A percentile compares a stretch with the other conserved stretches of the same genome.
phyloP scores from a whole-genome alignment of 2,329 filamentous ascomycete genomes.

The Zarea fungicola region DNA sequence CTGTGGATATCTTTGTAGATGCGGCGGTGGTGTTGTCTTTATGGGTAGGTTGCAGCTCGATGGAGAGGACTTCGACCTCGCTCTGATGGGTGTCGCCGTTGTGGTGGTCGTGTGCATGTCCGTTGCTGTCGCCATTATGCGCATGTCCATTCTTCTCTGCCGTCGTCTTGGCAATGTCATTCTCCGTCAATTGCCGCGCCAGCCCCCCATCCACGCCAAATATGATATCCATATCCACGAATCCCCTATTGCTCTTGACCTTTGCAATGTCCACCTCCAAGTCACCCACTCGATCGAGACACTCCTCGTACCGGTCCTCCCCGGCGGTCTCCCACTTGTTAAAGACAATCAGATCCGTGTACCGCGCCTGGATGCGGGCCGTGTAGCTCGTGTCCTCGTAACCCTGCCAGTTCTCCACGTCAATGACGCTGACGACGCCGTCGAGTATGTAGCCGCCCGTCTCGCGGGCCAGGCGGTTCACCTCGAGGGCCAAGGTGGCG shows the following conservation, averaged over 20 bases:
- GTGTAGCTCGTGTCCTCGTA: conserved; percentile 91
- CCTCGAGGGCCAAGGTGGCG: conserved; percentile 83
- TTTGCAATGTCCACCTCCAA: conserved; percentile 75
- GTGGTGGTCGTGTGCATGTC: conserved; percentile 18
- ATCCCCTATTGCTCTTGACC: conserved; percentile 79
- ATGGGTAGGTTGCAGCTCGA: conserved; percentile 67
- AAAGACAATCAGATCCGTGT: conserved; percentile 85
- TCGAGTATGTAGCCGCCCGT: conserved; percentile 69
- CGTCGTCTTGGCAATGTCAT: conserved; percentile 25
- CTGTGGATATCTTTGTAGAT: conserved; percentile 44
- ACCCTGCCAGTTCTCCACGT: conserved; percentile 91
- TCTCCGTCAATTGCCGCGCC: conserved; percentile 49
- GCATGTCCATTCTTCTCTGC: too few relatives aligned
- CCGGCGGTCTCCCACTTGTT: conserved; percentile 85
- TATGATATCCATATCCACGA: conserved; percentile 71
- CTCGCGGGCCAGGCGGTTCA: conserved; percentile 72
- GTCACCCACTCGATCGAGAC: conserved; percentile 73
- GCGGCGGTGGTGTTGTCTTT: conserved; percentile 27
- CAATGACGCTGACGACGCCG: conserved; percentile 83
- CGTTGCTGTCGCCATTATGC: conserved; percentile 26
- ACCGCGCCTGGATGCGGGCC: conserved; percentile 78
- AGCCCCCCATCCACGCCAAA: conserved; percentile 85
- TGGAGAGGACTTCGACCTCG: conserved; percentile 86
- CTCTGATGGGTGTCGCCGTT: conserved; percentile 55
- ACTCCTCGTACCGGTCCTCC: conserved; percentile 71